These are phyloP conservation scores for Punctularia strigosozonata DNA, from an alignment of 768 basidiomycete species.

Conservation along the genomic window DNA sequence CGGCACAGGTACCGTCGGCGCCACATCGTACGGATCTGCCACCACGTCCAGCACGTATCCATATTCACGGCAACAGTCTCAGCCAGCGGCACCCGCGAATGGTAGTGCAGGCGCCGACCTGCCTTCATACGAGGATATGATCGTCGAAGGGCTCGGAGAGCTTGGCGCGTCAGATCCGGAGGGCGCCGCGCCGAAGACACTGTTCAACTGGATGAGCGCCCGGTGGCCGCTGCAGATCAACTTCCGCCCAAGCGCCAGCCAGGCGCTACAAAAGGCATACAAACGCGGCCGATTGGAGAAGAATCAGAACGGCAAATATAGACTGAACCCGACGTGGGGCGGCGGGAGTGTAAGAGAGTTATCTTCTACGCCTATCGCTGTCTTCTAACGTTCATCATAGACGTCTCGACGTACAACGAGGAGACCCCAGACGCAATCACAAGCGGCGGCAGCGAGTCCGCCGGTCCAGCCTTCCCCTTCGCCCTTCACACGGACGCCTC, in stretches of 20 bases:
- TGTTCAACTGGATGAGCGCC: constrained; percentile 77
- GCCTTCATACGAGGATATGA: constrained; percentile 89
- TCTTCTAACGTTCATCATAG: constrained; percentile 22
- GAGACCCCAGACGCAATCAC: constrained; percentile 51
- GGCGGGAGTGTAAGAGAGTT: constrained; percentile 48
- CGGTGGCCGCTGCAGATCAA: constrained; percentile 80
- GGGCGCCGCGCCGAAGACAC: constrained; percentile 70
- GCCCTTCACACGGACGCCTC: constrained; percentile 47
- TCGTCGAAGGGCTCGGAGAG: constrained; percentile 72
- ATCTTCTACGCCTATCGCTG: not conserved
- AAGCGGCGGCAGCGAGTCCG: constrained; percentile 15
- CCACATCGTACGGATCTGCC: constrained; percentile 16
- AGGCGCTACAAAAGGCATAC: constrained; percentile 80
- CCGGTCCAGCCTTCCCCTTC: constrained; percentile 21
- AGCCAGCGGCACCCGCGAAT: not conserved
- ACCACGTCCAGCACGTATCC: constrained; percentile 15
- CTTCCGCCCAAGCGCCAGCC: constrained; percentile 81
- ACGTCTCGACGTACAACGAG: constrained; percentile 70
- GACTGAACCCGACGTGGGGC: constrained; percentile 67
- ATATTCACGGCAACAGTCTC: constrained; percentile 10
- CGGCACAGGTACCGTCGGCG: constrained; percentile 23
- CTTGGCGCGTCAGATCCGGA: constrained; percentile 55
- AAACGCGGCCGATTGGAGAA: constrained; percentile 76
- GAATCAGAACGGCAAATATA: constrained; percentile 58
- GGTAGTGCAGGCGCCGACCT: constrained; percentile 35